These are phyloP conservation scores for Diaporthe helianthi DNA, from an alignment of 2,329 filamentous ascomycete species.

Conservation along the genomic window DNA sequence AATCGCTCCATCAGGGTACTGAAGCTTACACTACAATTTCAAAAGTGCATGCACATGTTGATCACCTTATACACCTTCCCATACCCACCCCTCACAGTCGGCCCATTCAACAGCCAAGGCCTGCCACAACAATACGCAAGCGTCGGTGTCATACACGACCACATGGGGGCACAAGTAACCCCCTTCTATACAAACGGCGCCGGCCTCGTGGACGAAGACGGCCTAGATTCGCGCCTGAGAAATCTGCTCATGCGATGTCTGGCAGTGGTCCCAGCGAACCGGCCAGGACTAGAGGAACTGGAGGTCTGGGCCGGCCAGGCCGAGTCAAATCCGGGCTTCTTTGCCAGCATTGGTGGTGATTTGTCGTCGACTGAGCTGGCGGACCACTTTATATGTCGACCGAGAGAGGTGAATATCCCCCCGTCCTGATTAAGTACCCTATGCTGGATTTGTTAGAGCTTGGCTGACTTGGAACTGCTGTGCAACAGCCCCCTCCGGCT, in stretches of 20 bases:
- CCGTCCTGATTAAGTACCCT: too few relatives aligned
- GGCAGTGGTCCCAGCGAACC: background rate
- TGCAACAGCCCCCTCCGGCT: background rate
- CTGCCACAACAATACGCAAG: background rate
- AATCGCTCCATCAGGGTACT: too few relatives aligned
- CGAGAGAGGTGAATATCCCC: background rate
- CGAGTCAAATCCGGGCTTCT: background rate
- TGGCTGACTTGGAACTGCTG: background rate
- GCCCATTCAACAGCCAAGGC: background rate
- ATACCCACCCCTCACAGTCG: background rate
- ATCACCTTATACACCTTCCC: background rate
- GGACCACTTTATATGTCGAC: background rate
- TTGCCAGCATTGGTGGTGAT: background rate
- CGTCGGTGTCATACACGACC: background rate
- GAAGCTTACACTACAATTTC: background rate
- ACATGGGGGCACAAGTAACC: background rate
- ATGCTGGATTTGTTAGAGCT: too few relatives aligned
- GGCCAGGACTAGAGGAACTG: background rate
- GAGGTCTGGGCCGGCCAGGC: background rate
- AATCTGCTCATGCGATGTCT: conserved; percentile 5
- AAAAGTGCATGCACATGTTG: background rate
- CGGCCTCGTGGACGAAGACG: background rate
- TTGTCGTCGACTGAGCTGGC: background rate
- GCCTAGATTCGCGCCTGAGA: background rate
- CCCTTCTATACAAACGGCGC: background rate